Conservation (phyloP, 768 basidiomycete genomes). For the Rhizopogon vulgaris region DNA sequence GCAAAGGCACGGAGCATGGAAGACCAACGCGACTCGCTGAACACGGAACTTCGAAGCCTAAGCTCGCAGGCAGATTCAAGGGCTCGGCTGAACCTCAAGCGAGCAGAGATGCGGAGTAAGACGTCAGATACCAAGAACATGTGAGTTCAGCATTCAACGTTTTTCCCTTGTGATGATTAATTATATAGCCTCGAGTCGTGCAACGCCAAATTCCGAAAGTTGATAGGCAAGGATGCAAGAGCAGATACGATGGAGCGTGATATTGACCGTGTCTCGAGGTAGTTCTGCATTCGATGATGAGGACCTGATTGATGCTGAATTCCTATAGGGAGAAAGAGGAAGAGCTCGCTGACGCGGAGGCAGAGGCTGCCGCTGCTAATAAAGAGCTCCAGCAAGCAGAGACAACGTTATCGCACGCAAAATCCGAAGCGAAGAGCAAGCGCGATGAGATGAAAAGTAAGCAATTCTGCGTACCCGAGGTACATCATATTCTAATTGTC, state of each 20-base stretch:
- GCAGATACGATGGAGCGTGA: conserved; percentile 70
- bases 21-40: conserved; percentile 61
- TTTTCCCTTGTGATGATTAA: background rate
- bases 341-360: conserved; percentile 37
- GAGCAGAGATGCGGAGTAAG: conserved; percentile 60
- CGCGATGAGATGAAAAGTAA: conserved; percentile 58
- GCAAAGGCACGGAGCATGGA: conserved; percentile 57
- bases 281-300: conserved; percentile 16
- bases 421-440: conserved; percentile 56
- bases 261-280: conserved; percentile 56
- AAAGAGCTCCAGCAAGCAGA: conserved; percentile 59
- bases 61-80: conserved; percentile 77
- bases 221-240: conserved; percentile 55
- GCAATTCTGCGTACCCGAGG: conserved; percentile 9
- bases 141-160: conserved; percentile 35
- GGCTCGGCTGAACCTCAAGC: conserved; percentile 72
- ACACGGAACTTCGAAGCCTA: conserved; percentile 61
- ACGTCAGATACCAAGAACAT: conserved; percentile 58
- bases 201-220: conserved; percentile 55
- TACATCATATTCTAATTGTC: conserved; percentile 8
- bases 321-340: conserved; percentile 58
- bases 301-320: background rate
- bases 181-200: conserved; percentile 55
- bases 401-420: conserved; percentile 52
- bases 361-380: conserved; percentile 36